These are phyloP conservation scores for Globomyces pollinis-pini DNA, from an alignment of 192 early-diverging fungal species.

Conservation along the genomic window DNA sequence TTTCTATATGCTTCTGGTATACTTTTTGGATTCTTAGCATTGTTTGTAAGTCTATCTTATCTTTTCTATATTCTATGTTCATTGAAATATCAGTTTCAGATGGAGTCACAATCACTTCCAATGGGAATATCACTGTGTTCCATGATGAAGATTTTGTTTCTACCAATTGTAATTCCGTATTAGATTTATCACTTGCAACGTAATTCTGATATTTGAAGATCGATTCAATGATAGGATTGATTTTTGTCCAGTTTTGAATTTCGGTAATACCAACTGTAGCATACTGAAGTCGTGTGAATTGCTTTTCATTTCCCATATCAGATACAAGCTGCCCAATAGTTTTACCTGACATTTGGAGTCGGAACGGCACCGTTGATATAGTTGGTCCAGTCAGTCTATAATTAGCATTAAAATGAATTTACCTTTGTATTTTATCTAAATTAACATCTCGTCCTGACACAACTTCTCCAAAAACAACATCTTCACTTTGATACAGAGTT, in stretches of 20 bases:
- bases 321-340: background rate
- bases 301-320: background rate
- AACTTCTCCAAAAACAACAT: background rate
- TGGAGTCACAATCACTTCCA: too few relatives aligned
- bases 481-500: background rate
- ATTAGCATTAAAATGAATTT: too few relatives aligned
- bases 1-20: background rate
- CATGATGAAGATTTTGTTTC: too few relatives aligned
- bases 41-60: background rate
- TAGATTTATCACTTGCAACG: too few relatives aligned
- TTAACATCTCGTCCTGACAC: background rate
- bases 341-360: background rate
- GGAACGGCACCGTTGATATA: background rate
- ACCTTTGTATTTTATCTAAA: background rate
- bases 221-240: background rate
- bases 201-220: conserved; percentile 4
- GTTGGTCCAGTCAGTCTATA: background rate
- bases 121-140: too few relatives aligned
- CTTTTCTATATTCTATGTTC: too few relatives aligned
- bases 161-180: too few relatives aligned
- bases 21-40: background rate
- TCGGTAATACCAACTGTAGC: background rate
- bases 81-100: too few relatives aligned
- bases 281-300: background rate
- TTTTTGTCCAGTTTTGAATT: background rate